Percentiles rank a stretch among this genome's conserved stretches.
Conservation (phyloP, 345 rosid genomes). For the Salix udensis region DNA sequence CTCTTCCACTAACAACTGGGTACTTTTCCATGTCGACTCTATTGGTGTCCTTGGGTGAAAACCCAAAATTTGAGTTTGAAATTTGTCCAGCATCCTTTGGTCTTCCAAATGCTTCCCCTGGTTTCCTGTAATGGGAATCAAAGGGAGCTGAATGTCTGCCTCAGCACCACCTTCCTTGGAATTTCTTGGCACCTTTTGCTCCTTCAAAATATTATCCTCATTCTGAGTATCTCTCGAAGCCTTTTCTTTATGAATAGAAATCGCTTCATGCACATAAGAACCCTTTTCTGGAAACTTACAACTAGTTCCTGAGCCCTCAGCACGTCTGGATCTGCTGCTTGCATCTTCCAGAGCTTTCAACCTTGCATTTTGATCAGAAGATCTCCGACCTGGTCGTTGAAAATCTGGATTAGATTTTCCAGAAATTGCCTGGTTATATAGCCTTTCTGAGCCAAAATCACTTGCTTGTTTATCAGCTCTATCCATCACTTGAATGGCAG, state of each 20-base stretch:
- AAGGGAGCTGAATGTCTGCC: slow-evolving; percentile 42
- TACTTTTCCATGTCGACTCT: slow-evolving; percentile 30
- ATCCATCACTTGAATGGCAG: slow-evolving; percentile 33
- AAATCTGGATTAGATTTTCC: slow-evolving; percentile 48
- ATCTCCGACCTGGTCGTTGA: slow-evolving; percentile 36
- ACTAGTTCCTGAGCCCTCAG: slow-evolving; percentile 44
- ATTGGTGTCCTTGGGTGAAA: slow-evolving; percentile 48
- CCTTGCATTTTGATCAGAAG: slow-evolving; percentile 37
- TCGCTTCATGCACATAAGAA: slow-evolving; percentile 35
- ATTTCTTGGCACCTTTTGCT: slow-evolving; percentile 49
- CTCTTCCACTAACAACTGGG: slow-evolving; percentile 45
- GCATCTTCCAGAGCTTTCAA: slow-evolving; percentile 40
- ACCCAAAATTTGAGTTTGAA: slow-evolving; percentile 37
- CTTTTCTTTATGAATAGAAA: slow-evolving; percentile 43
- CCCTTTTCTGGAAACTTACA: slow-evolving; percentile 44
- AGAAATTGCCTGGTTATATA: slow-evolving; percentile 33
- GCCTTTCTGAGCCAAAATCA: slow-evolving; percentile 40
- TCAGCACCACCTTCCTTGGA: slow-evolving; percentile 52
- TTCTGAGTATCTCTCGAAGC: slow-evolving; percentile 45
- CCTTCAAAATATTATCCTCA: slow-evolving; percentile 43
- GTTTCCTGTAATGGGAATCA: slow-evolving; percentile 45
- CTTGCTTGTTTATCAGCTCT: slow-evolving; percentile 39
- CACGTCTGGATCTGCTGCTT: slow-evolving; percentile 39
- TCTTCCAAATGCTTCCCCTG: slow-evolving; percentile 48
- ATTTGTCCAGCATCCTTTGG: slow-evolving; percentile 46